Conservation (phyloP, 164 flowering plant genomes). For the Vitis rupestris region DNA sequence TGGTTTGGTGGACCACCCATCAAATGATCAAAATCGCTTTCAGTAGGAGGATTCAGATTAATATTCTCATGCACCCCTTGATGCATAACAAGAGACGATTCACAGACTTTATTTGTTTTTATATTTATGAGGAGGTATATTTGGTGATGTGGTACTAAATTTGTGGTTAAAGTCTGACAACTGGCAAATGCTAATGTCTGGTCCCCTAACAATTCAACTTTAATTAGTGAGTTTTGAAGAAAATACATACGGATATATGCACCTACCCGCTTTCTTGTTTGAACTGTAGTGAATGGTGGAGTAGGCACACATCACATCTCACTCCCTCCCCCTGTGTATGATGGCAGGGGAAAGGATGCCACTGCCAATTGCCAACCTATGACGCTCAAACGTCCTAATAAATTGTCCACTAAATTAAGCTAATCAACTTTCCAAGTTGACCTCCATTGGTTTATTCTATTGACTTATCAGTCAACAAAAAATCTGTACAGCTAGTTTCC, state of each 20-base stretch:
- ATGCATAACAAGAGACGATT: too few species aligned
- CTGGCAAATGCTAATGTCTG: neutral
- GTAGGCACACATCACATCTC: neutral
- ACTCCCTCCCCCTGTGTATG: neutral
- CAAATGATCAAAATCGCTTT: too few species aligned
- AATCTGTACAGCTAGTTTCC: neutral
- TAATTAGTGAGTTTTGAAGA: neutral
- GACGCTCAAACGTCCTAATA: neutral
- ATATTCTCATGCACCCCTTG: too few species aligned
- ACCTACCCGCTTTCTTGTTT: neutral
- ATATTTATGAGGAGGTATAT: too few species aligned
- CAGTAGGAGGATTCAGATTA: too few species aligned
- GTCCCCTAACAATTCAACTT: neutral
- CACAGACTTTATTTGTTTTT: too few species aligned
- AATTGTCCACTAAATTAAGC: slow-evolving; percentile 4
- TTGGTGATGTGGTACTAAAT: too few species aligned
- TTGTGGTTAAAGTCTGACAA: too few species aligned
- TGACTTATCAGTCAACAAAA: slow-evolving; percentile 13
- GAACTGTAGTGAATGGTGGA: neutral
- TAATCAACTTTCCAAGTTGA: slow-evolving; percentile 8
- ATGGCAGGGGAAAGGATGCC: neutral
- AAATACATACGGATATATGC: neutral
- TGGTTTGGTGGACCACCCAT: too few species aligned
- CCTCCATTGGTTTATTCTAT: neutral
- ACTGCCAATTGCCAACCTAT: neutral